A percentile compares a stretch with the other conserved stretches of the same genome.
phyloP scores from a whole-genome alignment of 2,329 filamentous ascomycete genomes.

The Aphanocladium album region DNA sequence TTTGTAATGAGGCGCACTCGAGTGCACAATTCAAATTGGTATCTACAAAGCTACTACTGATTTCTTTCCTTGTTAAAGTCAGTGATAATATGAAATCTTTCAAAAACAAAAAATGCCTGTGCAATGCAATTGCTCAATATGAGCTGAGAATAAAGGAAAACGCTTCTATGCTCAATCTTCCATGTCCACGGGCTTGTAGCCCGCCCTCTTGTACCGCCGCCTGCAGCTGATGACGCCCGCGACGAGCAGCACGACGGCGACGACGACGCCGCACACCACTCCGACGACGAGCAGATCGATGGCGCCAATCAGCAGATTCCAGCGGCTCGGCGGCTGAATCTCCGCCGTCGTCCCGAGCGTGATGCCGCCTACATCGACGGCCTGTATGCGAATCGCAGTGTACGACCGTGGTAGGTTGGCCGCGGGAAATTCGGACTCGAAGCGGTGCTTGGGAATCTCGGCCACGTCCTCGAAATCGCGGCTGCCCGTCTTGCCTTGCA shows the following conservation, averaged over 20 bases:
- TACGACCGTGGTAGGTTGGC: background rate
- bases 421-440: conserved; percentile 1
- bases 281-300: background rate
- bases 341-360: conserved; percentile 7
- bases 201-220: background rate
- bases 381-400: background rate
- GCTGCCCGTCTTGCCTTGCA: background rate
- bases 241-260: background rate
- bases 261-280: background rate
- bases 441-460: background rate
- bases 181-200: conserved; percentile 5
- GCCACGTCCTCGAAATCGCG: background rate
- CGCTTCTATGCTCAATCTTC: background rate
- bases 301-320: background rate
- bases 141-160: background rate
- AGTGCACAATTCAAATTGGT: too few species aligned
- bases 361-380: background rate
- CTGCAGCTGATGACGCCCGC: background rate
- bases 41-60: too few species aligned
- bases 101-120: too few species aligned
- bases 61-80: too few species aligned
- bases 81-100: too few species aligned
- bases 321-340: background rate
- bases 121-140: background rate
- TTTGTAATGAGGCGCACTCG: background rate